Conservation (phyloP, 2,329 filamentous ascomycete genomes). For the Volutella citrinella region DNA sequence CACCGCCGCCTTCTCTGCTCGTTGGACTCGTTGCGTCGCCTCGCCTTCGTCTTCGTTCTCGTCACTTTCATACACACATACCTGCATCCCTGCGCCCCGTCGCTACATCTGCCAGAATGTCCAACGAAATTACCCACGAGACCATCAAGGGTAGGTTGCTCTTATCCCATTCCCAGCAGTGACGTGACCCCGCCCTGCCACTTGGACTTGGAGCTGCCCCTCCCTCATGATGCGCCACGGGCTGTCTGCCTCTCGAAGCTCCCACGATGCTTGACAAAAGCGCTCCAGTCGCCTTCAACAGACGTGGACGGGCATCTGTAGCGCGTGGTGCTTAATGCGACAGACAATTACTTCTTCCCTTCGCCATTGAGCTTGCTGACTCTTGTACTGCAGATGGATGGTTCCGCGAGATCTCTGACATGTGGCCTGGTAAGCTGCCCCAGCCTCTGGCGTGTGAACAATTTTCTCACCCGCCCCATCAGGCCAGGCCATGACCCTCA, state of each 20-base stretch:
- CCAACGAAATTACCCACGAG: conserved; percentile 66
- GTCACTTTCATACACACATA: conserved; percentile 7
- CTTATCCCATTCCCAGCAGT: too few species aligned
- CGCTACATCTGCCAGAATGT: conserved; percentile 47
- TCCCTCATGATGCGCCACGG: conserved; percentile 22
- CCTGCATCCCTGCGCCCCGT: conserved; percentile 10
- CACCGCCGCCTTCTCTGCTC: too few species aligned
- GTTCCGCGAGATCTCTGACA: conserved; percentile 98
- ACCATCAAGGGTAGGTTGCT: conserved; percentile 71
- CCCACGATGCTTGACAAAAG: conserved; percentile 3
- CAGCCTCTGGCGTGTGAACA: neutral
- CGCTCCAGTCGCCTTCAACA: too few species aligned
- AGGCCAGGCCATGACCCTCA: conserved; percentile 97
- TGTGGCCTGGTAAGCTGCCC: conserved; percentile 73
- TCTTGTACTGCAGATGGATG: conserved; percentile 74
- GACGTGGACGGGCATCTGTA: too few species aligned
- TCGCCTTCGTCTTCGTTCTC: conserved; percentile 6
- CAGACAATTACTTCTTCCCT: too few species aligned
- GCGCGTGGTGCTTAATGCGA: too few species aligned
- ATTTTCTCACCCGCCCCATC: conserved; percentile 7
- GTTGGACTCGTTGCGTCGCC: too few species aligned
- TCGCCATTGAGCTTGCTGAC: neutral
- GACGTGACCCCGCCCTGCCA: conserved; percentile 12
- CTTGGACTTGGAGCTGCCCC: too few species aligned
- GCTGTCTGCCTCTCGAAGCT: conserved; percentile 1